Conservation (phyloP, 192 early-diverging fungal species). For the Dissophora globulifera region DNA sequence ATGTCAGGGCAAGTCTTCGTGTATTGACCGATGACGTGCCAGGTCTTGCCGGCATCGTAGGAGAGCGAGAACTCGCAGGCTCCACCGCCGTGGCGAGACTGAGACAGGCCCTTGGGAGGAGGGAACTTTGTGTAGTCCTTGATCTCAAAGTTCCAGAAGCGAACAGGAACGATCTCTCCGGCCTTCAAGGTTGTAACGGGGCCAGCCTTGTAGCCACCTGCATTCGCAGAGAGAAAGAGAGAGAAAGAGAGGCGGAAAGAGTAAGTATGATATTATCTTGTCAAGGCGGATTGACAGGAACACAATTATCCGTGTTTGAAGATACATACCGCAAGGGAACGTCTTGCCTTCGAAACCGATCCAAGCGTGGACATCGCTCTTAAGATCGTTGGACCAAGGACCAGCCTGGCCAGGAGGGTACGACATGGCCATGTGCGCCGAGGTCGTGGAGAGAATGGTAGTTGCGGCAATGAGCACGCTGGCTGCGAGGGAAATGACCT, state of each 20-base stretch:
- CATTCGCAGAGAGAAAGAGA: background rate
- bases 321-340: constrained; percentile 48
- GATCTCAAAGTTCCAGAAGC: constrained; percentile 55
- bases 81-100: constrained; percentile 69
- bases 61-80: constrained; percentile 76
- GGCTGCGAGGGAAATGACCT: background rate
- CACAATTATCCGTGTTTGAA: no score
- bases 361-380: constrained; percentile 30
- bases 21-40: constrained; percentile 47
- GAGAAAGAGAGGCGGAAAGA: no score
- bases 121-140: constrained; percentile 37
- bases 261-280: background rate
- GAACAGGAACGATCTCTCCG: constrained; percentile 56
- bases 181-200: constrained; percentile 59
- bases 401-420: constrained; percentile 44
- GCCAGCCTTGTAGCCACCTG: constrained; percentile 43
- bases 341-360: constrained; percentile 34
- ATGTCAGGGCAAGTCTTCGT: constrained; percentile 52
- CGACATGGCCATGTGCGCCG: constrained; percentile 46
- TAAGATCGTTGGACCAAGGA: constrained; percentile 37
- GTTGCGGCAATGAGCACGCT: constrained; percentile 10
- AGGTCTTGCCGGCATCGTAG: constrained; percentile 70
- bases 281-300: no score
- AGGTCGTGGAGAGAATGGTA: constrained; percentile 14
- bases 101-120: constrained; percentile 30